Conservation (phyloP, 768 basidiomycete genomes). For the Leucogyrophana mollusca region DNA sequence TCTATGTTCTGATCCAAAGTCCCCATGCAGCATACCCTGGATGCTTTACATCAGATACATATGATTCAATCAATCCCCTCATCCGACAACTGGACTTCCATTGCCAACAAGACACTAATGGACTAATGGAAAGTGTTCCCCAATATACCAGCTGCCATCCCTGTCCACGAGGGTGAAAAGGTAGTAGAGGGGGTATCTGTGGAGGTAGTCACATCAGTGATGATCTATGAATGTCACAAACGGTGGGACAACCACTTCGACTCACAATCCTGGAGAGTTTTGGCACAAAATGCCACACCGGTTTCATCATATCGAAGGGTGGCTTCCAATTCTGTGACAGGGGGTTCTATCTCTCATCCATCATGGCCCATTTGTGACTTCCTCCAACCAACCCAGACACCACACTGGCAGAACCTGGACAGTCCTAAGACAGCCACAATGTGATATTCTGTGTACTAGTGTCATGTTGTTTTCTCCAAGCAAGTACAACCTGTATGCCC, state of each 20-base stretch:
- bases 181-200: constrained; percentile 93
- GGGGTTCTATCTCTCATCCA: constrained; percentile 79
- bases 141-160: constrained; percentile 75
- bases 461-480: constrained; percentile 53
- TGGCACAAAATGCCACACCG: constrained; percentile 69
- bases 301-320: constrained; percentile 70
- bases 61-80: constrained; percentile 57
- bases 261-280: constrained; percentile 72
- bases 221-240: constrained; percentile 67
- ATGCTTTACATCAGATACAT: constrained; percentile 79
- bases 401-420: constrained; percentile 36
- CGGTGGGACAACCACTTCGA: constrained; percentile 89
- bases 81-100: constrained; percentile 68
- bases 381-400: constrained; percentile 39
- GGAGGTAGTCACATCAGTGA: constrained; percentile 81
- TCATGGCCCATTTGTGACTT: constrained; percentile 59
- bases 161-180: constrained; percentile 84
- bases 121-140: constrained; percentile 75
- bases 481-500: constrained; percentile 73
- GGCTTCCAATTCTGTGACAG: constrained; percentile 90
- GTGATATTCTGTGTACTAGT: constrained; percentile 83
- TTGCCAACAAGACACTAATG: constrained; percentile 73
- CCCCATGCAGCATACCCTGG: constrained; percentile 80
- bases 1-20: constrained; percentile 38
- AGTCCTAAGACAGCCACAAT: constrained; percentile 43